Evolutionary conservation across 169 alveolate genomes (phyloP).

Genomic region (Cryptosporidium canis): DNA sequence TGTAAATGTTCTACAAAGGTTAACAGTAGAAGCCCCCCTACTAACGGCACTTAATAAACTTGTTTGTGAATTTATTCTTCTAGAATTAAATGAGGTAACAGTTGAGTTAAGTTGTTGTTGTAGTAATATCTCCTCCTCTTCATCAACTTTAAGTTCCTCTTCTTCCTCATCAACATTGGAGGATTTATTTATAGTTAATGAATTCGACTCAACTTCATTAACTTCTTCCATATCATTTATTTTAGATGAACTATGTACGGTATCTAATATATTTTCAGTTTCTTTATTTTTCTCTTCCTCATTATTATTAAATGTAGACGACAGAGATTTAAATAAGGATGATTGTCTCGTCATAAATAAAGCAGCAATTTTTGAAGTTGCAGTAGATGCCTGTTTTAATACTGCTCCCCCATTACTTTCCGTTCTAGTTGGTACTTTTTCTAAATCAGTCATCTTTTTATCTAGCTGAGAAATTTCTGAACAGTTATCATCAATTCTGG

Average conservation of each 20-base stretch:
- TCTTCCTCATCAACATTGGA: constrained; percentile 19
- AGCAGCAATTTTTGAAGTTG: constrained; percentile 60
- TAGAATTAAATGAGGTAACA: constrained; percentile 9
- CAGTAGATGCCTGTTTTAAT: constrained; percentile 62
- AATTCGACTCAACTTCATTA: not conserved
- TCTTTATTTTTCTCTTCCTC: constrained; percentile 27
- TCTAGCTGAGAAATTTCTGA: not conserved
- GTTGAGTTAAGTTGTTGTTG: constrained; percentile 51
- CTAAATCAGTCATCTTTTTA: not conserved
- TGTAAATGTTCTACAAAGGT: constrained; percentile 58
- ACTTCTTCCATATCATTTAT: not conserved
- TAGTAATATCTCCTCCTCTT: constrained; percentile 41
- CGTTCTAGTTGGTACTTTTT: constrained; percentile 29
- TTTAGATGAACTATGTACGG: not conserved
- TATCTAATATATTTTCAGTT: not conserved
- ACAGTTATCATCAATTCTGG: not conserved
- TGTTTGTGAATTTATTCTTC: constrained; percentile 62
- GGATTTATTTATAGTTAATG: not conserved
- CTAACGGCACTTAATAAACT: constrained; percentile 66
- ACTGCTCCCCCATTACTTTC: constrained; percentile 55
- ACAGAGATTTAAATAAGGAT: constrained; percentile 27
- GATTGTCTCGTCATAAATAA: constrained; percentile 57
- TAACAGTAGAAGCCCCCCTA: constrained; percentile 69
- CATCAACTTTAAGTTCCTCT: not conserved
- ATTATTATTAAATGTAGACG: constrained; percentile 26